A percentile compares a stretch with the other conserved stretches of the same genome.
phyloP scores from a whole-genome alignment of 2,329 filamentous ascomycete species.

The Pseudogymnoascus pannorum region DNA sequence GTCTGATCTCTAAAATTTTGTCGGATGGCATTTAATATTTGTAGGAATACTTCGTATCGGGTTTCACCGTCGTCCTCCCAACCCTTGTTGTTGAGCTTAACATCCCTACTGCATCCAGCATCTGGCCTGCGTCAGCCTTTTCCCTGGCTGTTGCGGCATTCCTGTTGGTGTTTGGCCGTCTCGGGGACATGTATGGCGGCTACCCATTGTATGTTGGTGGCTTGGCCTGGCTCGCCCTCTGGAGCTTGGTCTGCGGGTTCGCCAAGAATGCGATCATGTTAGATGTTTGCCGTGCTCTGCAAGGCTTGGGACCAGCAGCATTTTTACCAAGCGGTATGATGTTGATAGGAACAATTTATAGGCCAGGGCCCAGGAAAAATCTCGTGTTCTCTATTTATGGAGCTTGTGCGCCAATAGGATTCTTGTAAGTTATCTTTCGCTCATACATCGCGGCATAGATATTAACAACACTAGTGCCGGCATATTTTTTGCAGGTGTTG shows the following conservation, averaged over 20 bases:
- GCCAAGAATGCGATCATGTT: constrained; percentile 61
- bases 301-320: constrained; percentile 66
- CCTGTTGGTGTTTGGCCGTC: constrained; percentile 56
- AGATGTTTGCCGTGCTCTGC: constrained; percentile 64
- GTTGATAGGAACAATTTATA: constrained; percentile 56
- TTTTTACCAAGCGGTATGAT: constrained; percentile 64
- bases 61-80: constrained; percentile 68
- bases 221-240: constrained; percentile 57
- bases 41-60: constrained; percentile 61
- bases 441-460: constrained; percentile 48
- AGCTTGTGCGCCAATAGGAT: constrained; percentile 46
- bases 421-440: constrained; percentile 41
- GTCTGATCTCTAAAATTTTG: constrained; percentile 13
- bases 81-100: constrained; percentile 52
- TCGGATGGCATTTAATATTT: constrained; percentile 5
- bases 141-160: constrained; percentile 48
- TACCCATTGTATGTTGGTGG: constrained; percentile 53
- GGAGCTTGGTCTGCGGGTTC: constrained; percentile 65
- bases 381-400: constrained; percentile 53
- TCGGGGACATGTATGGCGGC: constrained; percentile 57
- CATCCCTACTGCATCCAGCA: constrained; percentile 54
- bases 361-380: constrained; percentile 63
- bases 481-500: constrained; percentile 57
- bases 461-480: constrained; percentile 42
- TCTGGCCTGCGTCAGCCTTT: constrained; percentile 57